A percentile compares a stretch with the other conserved stretches of the same genome.
phyloP scores from a whole-genome alignment of 2,329 filamentous ascomycete genomes.

The Alternaria infectoria region DNA sequence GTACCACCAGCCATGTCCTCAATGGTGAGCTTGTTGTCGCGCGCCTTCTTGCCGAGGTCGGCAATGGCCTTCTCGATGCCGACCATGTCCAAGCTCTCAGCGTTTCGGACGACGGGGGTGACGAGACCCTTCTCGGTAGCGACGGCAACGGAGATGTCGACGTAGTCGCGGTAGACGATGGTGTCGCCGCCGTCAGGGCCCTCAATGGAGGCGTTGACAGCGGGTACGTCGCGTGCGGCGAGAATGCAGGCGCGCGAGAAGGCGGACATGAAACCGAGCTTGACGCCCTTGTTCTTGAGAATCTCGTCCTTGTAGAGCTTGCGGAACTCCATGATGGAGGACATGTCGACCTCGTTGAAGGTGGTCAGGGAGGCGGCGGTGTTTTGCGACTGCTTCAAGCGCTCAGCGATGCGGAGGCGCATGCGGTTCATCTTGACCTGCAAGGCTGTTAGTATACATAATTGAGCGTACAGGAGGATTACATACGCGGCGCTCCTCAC shows the following conservation, averaged over 20 bases:
- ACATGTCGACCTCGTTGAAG: slow-evolving; percentile 99
- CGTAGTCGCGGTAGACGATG: slow-evolving; percentile 97
- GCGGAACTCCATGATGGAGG: slow-evolving; percentile 93
- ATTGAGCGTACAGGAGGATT: slow-evolving; percentile 13
- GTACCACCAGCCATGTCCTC: slow-evolving; percentile 99
- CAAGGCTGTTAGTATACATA: slow-evolving; percentile 20
- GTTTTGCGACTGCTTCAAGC: slow-evolving; percentile 98
- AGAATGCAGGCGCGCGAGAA: slow-evolving; percentile 90
- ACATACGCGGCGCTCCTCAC: slow-evolving; percentile 86
- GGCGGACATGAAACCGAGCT: slow-evolving; percentile 99
- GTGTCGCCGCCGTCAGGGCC: slow-evolving; percentile 94
- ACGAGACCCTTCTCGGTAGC: slow-evolving; percentile 97
- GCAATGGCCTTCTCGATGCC: slow-evolving; percentile 90
- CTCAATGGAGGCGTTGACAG: slow-evolving; percentile 96
- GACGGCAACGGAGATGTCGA: slow-evolving; percentile 96
- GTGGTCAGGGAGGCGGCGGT: slow-evolving; percentile 96
- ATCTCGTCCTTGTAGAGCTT: slow-evolving; percentile 97
- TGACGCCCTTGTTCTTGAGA: slow-evolving; percentile 93
- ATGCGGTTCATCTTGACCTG: slow-evolving; percentile 99
- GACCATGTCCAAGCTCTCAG: slow-evolving; percentile 85
- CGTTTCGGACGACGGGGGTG: slow-evolving; percentile 94
- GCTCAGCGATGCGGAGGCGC: slow-evolving; percentile 95
- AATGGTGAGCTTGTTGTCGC: slow-evolving; percentile 95
- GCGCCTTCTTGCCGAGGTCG: slow-evolving; percentile 95
- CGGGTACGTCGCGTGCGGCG: slow-evolving; percentile 93